Base-by-base conservation (phyloP, 2,329 filamentous ascomycete species). In the Monosporascus sp. region DNA sequence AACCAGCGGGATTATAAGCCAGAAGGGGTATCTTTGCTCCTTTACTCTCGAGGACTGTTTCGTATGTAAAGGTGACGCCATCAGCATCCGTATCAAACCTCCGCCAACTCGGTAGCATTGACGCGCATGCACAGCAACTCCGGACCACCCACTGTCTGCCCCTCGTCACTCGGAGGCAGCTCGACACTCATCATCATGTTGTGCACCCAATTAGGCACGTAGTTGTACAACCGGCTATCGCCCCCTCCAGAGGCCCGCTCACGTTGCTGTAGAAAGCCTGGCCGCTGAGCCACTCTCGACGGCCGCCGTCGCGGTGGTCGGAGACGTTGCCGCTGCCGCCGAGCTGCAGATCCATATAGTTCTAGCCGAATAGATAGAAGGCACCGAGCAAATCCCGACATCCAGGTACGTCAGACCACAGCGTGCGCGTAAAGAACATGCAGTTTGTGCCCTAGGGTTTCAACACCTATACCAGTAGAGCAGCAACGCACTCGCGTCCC, bases 1-100 rank as follows among this genome's bases (percentile, higher is more conserved):
- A 11, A 31, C 27, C 11, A 31, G 27, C 9, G 27, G 8, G 27
- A 31, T 31, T 9, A 31, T 31, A 31, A 9, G 8, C 27, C 9
- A 11, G 27, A 11, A 31, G 27, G 27, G 27, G 27, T 31, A 31
- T 11, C 27, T 31, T 8, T 31, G 9, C 27, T 8, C 27, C 27
- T 31, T 31, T 31, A 31, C 27, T 31, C 27, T 31, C 27, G 27
- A 31, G 27, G 27, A 31, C 27, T 8, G 27, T 31, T 11, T 31
- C 27, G 11, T 31, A 31, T 31, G 27, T 31, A 7, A 31, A 31
- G 27, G 27, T 9, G 27, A 34, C 41, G 41, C 41, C 41, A 22
- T 55, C 36, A 44, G 50, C 20, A 46, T 51, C 22, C 44, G 48
- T 48, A 44, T 51, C 34, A 50, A 50, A 37, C 37, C n/a, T 52